phyloP scores from a whole-genome alignment of 345 rosid species.

The Jatropha curcas region DNA sequence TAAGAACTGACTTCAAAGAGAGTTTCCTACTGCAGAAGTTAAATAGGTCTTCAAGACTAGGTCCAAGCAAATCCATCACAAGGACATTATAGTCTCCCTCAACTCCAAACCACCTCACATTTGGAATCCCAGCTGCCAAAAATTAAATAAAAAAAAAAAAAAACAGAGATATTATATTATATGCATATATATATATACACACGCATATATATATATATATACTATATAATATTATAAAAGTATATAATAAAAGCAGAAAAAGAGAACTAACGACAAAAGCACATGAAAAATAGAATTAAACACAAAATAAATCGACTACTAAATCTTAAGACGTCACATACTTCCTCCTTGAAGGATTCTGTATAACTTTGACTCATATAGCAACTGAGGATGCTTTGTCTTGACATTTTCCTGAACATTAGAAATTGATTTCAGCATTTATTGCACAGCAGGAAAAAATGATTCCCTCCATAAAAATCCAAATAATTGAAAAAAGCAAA shows the following conservation, averaged over 20 bases:
- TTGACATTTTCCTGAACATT: conserved; percentile 76
- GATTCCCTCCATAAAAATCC: neutral
- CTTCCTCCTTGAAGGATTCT: conserved; percentile 98
- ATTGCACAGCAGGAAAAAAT: neutral
- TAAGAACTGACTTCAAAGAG: conserved; percentile 84
- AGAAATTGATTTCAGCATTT: conserved; percentile 1
- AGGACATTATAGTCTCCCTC: conserved; percentile 92
- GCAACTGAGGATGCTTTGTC: conserved; percentile 94
- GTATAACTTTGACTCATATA: conserved; percentile 85
- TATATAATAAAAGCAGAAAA: neutral
- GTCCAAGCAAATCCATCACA: conserved; percentile 89
- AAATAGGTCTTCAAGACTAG: conserved; percentile 93
- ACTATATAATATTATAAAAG: too few species aligned
- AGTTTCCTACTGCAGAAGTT: conserved; percentile 87
- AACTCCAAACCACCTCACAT: conserved; percentile 81
- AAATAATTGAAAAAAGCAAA: too few species aligned
- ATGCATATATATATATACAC: neutral
- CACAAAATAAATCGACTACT: neutral
- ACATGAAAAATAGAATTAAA: neutral
- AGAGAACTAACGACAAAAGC: conserved; percentile 5
- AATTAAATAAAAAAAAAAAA: neutral
- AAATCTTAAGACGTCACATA: conserved; percentile 20
- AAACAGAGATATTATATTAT: neutral
- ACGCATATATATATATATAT: neutral
- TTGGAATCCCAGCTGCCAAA: conserved; percentile 76